Conservation (phyloP, 2,329 filamentous ascomycete genomes). For the Pseudogymnoascus verrucosus region DNA sequence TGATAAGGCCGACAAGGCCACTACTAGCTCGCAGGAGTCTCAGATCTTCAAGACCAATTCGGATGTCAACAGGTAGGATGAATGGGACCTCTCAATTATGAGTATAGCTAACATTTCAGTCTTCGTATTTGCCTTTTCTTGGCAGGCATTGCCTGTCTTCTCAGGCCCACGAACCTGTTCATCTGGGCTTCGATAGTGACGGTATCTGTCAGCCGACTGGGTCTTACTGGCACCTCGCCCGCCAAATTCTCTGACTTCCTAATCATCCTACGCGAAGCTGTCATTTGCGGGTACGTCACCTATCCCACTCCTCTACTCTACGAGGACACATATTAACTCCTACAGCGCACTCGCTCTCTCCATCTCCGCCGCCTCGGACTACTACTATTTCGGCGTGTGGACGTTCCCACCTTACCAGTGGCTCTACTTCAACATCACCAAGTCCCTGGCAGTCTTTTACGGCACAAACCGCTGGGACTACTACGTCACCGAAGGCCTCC, state of each 20-base stretch:
- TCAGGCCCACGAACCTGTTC: conserved; percentile 82
- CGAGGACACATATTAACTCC: not conserved
- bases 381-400: conserved; percentile 75
- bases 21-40: not conserved
- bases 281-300: conserved; percentile 49
- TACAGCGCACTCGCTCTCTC: conserved; percentile 49
- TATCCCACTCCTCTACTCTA: not conserved
- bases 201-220: conserved; percentile 39
- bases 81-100: not conserved
- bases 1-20: conserved; percentile 10
- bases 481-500: conserved; percentile 83
- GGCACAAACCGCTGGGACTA: conserved; percentile 87
- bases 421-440: conserved; percentile 82
- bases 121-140: conserved; percentile 60
- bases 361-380: conserved; percentile 61
- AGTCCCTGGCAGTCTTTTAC: conserved; percentile 87
- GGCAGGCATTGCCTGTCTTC: conserved; percentile 72
- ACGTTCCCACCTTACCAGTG: conserved; percentile 83
- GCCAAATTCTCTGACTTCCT: conserved; percentile 36
- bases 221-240: conserved; percentile 31
- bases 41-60: not conserved
- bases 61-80: not conserved
- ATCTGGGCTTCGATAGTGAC: conserved; percentile 68
- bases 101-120: conserved; percentile 27
- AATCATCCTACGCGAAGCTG: conserved; percentile 53